Evolutionary conservation across 2,329 filamentous ascomycete species (phyloP).

Genomic region (Calonectria ilicicola): DNA sequence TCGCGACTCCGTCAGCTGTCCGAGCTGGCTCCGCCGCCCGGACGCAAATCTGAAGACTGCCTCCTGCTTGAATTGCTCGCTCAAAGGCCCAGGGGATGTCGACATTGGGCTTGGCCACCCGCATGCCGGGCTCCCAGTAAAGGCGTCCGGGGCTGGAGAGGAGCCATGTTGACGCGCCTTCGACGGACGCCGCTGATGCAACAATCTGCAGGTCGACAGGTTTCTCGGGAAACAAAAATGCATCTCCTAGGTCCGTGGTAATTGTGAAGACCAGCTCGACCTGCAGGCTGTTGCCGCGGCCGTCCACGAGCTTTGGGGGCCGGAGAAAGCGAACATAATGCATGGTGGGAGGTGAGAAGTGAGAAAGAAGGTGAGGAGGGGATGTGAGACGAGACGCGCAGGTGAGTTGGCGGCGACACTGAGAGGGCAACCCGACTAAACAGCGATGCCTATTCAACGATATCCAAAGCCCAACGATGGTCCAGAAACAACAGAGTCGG

Average conservation of each 20-base stretch:
- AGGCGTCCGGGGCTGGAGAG: slow-evolving; percentile 43
- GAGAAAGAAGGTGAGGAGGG: slow-evolving; percentile 2
- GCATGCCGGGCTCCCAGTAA: slow-evolving; percentile 50
- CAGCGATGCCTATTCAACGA: slow-evolving; percentile 2
- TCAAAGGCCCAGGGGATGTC: slow-evolving; percentile 45
- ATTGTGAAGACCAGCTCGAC: slow-evolving; percentile 64
- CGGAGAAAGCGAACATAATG: slow-evolving; percentile 69
- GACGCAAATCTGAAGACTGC: slow-evolving; percentile 45
- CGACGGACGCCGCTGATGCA: slow-evolving; percentile 40
- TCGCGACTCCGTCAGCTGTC: slow-evolving; percentile 42
- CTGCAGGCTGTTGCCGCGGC: slow-evolving; percentile 37
- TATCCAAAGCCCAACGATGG: slow-evolving; percentile 1
- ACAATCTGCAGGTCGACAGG: slow-evolving; percentile 58
- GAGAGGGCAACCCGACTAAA: neutral
- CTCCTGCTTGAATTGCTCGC: slow-evolving; percentile 38
- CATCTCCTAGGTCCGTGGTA: slow-evolving; percentile 69
- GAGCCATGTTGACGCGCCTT: slow-evolving; percentile 38
- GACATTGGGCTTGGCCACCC: slow-evolving; percentile 52
- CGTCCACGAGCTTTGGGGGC: slow-evolving; percentile 53
- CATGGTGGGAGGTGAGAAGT: no score
- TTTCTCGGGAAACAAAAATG: slow-evolving; percentile 60
- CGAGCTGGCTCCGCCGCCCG: slow-evolving; percentile 37
- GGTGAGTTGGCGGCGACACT: neutral
- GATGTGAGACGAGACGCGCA: neutral
- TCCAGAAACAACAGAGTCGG: neutral